Evolutionary conservation across 495 filamentous ascomycete species (phyloP).

Genomic region (Aspergillus taichungensis): DNA sequence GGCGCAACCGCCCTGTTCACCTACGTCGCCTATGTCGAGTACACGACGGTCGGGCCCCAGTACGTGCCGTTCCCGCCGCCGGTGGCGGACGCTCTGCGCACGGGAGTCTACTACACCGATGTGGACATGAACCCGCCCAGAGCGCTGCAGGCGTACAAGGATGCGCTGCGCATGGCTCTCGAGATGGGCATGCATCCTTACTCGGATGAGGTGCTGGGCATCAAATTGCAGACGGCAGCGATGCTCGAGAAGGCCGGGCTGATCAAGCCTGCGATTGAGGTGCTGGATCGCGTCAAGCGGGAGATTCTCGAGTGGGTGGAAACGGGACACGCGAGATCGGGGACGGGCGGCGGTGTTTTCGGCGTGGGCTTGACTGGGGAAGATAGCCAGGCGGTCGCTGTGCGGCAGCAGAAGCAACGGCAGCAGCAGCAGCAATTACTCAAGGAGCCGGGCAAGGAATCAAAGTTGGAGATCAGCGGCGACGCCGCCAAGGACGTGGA

Average conservation of each 20-base stretch:
- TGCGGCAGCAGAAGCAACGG: constrained; percentile 16
- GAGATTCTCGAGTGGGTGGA: constrained; percentile 49
- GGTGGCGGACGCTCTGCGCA: constrained; percentile 73
- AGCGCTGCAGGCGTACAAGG: constrained; percentile 72
- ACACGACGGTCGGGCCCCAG: constrained; percentile 50
- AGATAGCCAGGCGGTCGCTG: constrained; percentile 35
- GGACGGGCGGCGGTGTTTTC: too few species aligned
- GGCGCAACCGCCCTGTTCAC: constrained; percentile 25
- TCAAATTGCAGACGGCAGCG: constrained; percentile 71
- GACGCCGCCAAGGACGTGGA: constrained; percentile 23
- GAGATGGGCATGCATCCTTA: constrained; percentile 76
- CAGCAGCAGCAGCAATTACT: constrained; percentile 11
- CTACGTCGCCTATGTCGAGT: constrained; percentile 53
- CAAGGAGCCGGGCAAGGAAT: constrained; percentile 14
- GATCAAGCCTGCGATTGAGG: constrained; percentile 55
- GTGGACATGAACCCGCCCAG: constrained; percentile 56
- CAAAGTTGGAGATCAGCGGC: constrained; percentile 16
- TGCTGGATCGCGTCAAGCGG: constrained; percentile 53
- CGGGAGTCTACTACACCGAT: constrained; percentile 80
- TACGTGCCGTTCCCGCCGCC: constrained; percentile 73
- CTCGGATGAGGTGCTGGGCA: constrained; percentile 79
- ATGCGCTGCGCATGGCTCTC: constrained; percentile 60
- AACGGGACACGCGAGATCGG: too few species aligned
- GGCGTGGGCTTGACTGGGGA: constrained; percentile 4
- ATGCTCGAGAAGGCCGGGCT: constrained; percentile 68